Conservation (phyloP, 306 rosid genomes). For the Arachis hypogaea region DNA sequence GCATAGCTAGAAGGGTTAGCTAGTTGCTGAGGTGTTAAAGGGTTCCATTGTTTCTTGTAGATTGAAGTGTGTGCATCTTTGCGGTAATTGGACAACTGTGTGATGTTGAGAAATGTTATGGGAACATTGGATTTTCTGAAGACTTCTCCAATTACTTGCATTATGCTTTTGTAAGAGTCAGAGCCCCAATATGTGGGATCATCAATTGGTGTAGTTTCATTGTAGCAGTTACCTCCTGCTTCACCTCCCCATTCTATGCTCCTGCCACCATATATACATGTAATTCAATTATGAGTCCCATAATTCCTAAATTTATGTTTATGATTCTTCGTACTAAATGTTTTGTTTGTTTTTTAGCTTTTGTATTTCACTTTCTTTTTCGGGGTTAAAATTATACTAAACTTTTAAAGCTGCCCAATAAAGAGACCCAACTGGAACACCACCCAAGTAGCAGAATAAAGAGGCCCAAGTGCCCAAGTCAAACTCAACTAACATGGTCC, state of each 20-base stretch:
- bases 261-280: constrained; percentile 45
- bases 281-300: background rate
- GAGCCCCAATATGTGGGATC: constrained; percentile 81
- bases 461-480: too few species aligned
- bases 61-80: constrained; percentile 92
- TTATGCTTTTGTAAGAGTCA: constrained; percentile 62
- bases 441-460: too few species aligned
- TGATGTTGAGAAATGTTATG: constrained; percentile 82
- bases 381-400: background rate
- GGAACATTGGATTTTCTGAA: constrained; percentile 60
- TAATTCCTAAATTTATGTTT: too few species aligned
- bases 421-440: too few species aligned
- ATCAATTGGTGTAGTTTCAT: constrained; percentile 75
- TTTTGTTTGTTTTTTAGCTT: too few species aligned
- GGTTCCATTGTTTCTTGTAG: constrained; percentile 91
- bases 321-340: too few species aligned
- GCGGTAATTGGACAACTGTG: constrained; percentile 80
- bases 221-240: constrained; percentile 76
- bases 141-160: constrained; percentile 81
- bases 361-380: background rate
- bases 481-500: too few species aligned
- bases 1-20: constrained; percentile 88
- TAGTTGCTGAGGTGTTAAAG: constrained; percentile 67
- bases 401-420: too few species aligned
- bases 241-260: constrained; percentile 88